Conservation (phyloP, 2,329 filamentous ascomycete species). For the Fusarium floridanum region DNA sequence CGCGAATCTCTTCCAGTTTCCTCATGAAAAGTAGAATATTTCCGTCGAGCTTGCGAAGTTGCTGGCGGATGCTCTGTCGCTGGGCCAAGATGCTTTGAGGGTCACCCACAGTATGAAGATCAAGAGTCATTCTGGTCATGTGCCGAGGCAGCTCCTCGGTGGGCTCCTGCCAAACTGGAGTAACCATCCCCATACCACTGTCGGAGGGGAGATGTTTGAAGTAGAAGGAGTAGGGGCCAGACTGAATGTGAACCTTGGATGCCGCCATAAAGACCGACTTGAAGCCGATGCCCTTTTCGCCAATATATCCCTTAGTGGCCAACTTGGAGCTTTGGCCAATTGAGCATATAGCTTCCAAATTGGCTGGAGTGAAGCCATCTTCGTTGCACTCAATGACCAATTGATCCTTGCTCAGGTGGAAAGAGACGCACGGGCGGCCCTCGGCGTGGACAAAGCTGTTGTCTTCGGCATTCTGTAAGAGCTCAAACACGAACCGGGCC, state of each 20-base stretch:
- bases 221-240: slow-evolving; percentile 34
- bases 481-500: slow-evolving; percentile 16
- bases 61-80: not conserved
- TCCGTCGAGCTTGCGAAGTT: slow-evolving; percentile 22
- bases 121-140: slow-evolving; percentile 28
- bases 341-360: not conserved
- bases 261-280: slow-evolving; percentile 35
- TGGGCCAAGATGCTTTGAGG: not conserved
- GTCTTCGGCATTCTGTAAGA: slow-evolving; percentile 24
- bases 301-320: slow-evolving; percentile 28
- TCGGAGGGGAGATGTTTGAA: slow-evolving; percentile 21
- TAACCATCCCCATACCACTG: slow-evolving; percentile 26
- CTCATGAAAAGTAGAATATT: slow-evolving; percentile 26
- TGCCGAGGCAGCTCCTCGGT: not conserved
- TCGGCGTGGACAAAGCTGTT: not conserved
- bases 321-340: slow-evolving; percentile 9
- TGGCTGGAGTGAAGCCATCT: slow-evolving; percentile 10
- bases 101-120: slow-evolving; percentile 27
- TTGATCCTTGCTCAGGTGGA: not conserved
- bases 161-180: slow-evolving; percentile 24
- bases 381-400: slow-evolving; percentile 24
- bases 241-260: slow-evolving; percentile 30
- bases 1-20: slow-evolving; percentile 17
- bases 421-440: not conserved
- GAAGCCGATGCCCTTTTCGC: slow-evolving; percentile 36